Conservation (phyloP, 768 basidiomycete species). For the Tulasnella sp. region DNA sequence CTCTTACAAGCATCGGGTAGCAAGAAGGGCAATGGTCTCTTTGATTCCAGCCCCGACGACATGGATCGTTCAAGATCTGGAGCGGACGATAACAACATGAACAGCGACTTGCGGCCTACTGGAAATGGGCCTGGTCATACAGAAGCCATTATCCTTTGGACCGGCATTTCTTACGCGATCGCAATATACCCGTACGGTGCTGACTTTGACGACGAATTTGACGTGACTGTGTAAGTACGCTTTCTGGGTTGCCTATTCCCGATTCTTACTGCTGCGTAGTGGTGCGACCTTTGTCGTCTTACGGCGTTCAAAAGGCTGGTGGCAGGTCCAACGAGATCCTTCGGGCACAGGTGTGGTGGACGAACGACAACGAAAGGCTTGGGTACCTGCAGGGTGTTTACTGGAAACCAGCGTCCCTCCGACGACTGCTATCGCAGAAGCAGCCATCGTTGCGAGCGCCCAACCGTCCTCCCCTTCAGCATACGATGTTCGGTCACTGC, state of each 20-base stretch:
- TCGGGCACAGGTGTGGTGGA: slow-evolving; percentile 69
- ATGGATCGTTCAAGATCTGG: slow-evolving; percentile 20
- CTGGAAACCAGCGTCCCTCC: slow-evolving; percentile 89
- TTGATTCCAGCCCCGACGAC: slow-evolving; percentile 18
- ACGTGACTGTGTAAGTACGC: slow-evolving; percentile 77
- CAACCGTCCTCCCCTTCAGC: background rate
- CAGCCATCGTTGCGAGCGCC: slow-evolving; percentile 22
- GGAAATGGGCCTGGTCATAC: slow-evolving; percentile 22
- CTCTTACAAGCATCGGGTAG: slow-evolving; percentile 22
- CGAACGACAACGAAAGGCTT: slow-evolving; percentile 74
- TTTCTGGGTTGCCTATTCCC: slow-evolving; percentile 12
- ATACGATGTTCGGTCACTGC: background rate
- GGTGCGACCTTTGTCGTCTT: slow-evolving; percentile 90
- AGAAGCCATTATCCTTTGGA: slow-evolving; percentile 26
- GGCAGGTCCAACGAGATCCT: slow-evolving; percentile 94
- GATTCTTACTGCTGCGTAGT: slow-evolving; percentile 29
- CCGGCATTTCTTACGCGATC: slow-evolving; percentile 79
- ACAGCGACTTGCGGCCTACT: slow-evolving; percentile 12
- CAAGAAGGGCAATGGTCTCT: slow-evolving; percentile 12
- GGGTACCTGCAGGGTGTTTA: slow-evolving; percentile 96
- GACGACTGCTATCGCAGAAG: slow-evolving; percentile 73
- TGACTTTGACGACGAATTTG: slow-evolving; percentile 96
- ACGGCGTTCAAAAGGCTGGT: slow-evolving; percentile 95
- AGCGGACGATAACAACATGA: slow-evolving; percentile 21
- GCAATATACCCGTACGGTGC: slow-evolving; percentile 99